phyloP scores from a whole-genome alignment of 1,284 basidiomycete genomes.

The Naganishia albida region DNA sequence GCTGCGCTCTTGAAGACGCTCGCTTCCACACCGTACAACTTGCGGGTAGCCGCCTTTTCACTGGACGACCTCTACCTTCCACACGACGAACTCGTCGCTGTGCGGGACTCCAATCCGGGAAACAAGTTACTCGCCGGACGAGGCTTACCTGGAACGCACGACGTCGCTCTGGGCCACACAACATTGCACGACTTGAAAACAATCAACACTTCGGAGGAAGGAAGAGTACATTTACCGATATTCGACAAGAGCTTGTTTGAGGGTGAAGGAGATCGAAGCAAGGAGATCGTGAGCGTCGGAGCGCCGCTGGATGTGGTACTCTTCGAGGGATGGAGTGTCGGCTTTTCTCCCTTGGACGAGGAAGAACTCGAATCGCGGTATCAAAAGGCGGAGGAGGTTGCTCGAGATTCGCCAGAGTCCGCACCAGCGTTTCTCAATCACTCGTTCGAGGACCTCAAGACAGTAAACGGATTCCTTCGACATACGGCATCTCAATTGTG shows the following conservation, averaged over 20 bases:
- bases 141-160: slow-evolving; percentile 85
- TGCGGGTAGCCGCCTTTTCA: slow-evolving; percentile 69
- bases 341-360: slow-evolving; percentile 45
- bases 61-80: slow-evolving; percentile 85
- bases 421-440: slow-evolving; percentile 56
- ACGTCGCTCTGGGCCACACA: slow-evolving; percentile 64
- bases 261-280: slow-evolving; percentile 76
- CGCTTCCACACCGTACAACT: slow-evolving; percentile 57
- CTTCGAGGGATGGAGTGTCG: slow-evolving; percentile 61
- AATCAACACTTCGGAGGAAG: slow-evolving; percentile 4
- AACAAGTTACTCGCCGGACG: slow-evolving; percentile 73
- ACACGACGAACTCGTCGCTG: slow-evolving; percentile 60
- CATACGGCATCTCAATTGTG: slow-evolving; percentile 5
- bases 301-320: slow-evolving; percentile 77
- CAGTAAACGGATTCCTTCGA: slow-evolving; percentile 8
- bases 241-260: slow-evolving; percentile 82
- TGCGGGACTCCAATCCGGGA: slow-evolving; percentile 61
- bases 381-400: slow-evolving; percentile 2
- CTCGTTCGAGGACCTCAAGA: slow-evolving; percentile 5
- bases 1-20: slow-evolving; percentile 61
- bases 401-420: slow-evolving; percentile 34
- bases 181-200: slow-evolving; percentile 58
- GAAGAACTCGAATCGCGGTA: slow-evolving; percentile 51
- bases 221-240: slow-evolving; percentile 63
- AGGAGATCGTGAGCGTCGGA: slow-evolving; percentile 36